Conservation (phyloP, 768 basidiomycete species). For the Dictyophora rubrovolvata region DNA sequence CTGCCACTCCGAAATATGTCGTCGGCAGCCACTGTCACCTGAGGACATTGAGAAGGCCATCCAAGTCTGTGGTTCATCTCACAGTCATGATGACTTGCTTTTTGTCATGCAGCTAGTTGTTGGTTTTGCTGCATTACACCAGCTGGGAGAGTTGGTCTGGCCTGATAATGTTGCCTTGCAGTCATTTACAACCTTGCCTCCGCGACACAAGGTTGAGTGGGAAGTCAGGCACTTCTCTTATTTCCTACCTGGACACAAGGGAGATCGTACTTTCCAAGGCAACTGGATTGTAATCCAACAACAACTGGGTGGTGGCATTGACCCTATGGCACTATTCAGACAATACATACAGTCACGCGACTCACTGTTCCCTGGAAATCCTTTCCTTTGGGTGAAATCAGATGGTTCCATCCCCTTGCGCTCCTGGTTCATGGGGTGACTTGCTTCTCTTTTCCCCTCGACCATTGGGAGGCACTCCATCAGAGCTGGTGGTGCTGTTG, state of each 20-base stretch:
- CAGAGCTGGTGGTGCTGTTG: constrained; percentile 2
- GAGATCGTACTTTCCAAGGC: constrained; percentile 22
- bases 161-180: constrained; percentile 12
- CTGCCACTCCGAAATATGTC: constrained; percentile 11
- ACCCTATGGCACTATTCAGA: neutral
- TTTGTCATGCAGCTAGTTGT: constrained; percentile 19
- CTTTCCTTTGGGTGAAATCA: neutral
- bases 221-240: constrained; percentile 9
- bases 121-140: constrained; percentile 18
- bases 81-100: constrained; percentile 17
- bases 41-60: constrained; percentile 11
- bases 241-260: constrained; percentile 29
- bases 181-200: constrained; percentile 15
- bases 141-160: constrained; percentile 21
- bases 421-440: neutral
- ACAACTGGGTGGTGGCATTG: neutral
- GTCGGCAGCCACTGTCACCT: constrained; percentile 20
- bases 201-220: constrained; percentile 10
- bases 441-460: neutral
- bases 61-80: constrained; percentile 19
- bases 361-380: neutral
- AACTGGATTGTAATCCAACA: constrained; percentile 14
- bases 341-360: neutral
- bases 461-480: constrained; percentile 3
- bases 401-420: constrained; percentile 5